These are phyloP conservation scores for Populus hybrid DNA, from an alignment of 441 rosid species.

Conservation along the genomic window DNA sequence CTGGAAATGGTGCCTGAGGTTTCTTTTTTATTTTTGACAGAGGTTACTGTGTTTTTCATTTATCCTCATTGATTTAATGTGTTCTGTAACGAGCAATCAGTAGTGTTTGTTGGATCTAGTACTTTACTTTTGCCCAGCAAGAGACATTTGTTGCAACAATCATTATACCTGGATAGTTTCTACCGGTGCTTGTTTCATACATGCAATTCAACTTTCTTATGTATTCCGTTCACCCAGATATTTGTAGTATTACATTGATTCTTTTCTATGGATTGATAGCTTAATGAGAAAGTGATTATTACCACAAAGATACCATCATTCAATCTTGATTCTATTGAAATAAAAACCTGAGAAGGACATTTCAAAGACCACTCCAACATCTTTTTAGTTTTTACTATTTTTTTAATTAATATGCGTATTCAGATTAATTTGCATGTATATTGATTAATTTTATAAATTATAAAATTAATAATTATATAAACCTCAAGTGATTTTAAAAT, in stretches of 20 bases:
- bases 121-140: not conserved
- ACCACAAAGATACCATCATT: too few relatives aligned
- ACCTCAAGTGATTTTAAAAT: too few relatives aligned
- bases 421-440: too few relatives aligned
- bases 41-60: not conserved
- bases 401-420: too few relatives aligned
- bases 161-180: not conserved
- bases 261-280: not conserved
- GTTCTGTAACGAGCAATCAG: not conserved
- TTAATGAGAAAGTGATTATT: not conserved
- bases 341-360: too few relatives aligned
- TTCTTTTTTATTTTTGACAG: not conserved
- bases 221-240: not conserved
- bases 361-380: too few relatives aligned
- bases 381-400: too few relatives aligned
- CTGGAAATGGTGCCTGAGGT: conserved; percentile 36
- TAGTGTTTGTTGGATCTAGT: not conserved
- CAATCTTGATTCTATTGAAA: too few relatives aligned
- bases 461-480: too few relatives aligned
- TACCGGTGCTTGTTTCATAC: not conserved
- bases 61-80: not conserved
- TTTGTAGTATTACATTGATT: not conserved
- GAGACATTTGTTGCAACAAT: not conserved
- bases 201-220: not conserved
- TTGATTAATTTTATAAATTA: too few relatives aligned